Conservation (phyloP, 371 early-diverging fungal genomes). For the Mortierella sp. region DNA sequence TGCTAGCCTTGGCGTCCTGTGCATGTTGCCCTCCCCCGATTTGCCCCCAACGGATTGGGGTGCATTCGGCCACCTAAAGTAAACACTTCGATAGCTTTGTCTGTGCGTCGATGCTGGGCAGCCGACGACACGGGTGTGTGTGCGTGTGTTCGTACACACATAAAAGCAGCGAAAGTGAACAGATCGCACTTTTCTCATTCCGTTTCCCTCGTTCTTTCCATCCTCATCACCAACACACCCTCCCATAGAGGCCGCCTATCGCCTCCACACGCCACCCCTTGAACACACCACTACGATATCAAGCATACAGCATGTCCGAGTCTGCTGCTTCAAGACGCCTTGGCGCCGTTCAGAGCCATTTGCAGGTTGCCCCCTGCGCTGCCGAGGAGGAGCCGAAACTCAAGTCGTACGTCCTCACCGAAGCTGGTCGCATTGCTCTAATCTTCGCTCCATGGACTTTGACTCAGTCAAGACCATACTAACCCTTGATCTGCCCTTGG, state of each 20-base stretch:
- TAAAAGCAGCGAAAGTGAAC: not conserved
- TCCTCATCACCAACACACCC: not conserved
- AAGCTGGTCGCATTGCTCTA: too few relatives aligned
- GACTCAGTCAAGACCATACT: not conserved
- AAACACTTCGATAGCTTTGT: too few relatives aligned
- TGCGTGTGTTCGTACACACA: too few relatives aligned
- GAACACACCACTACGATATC: not conserved
- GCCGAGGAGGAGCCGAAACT: slow-evolving; percentile 36
- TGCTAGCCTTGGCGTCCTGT: too few relatives aligned
- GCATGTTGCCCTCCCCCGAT: too few relatives aligned
- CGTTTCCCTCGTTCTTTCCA: not conserved
- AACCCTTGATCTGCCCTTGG: not conserved
- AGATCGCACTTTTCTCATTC: not conserved
- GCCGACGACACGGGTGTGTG: too few relatives aligned
- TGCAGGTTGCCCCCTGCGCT: slow-evolving; percentile 40
- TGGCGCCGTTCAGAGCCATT: slow-evolving; percentile 30
- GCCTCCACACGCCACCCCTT: not conserved
- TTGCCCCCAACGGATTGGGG: too few relatives aligned
- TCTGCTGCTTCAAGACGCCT: slow-evolving; percentile 33
- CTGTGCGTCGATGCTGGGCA: too few relatives aligned
- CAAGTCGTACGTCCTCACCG: slow-evolving; percentile 30
- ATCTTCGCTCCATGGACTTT: not conserved
- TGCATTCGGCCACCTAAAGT: too few relatives aligned
- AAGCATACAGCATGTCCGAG: slow-evolving; percentile 22
- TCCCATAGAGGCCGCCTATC: not conserved